Conservation (phyloP, 805 yeast species). For the Ogataea neopini region DNA sequence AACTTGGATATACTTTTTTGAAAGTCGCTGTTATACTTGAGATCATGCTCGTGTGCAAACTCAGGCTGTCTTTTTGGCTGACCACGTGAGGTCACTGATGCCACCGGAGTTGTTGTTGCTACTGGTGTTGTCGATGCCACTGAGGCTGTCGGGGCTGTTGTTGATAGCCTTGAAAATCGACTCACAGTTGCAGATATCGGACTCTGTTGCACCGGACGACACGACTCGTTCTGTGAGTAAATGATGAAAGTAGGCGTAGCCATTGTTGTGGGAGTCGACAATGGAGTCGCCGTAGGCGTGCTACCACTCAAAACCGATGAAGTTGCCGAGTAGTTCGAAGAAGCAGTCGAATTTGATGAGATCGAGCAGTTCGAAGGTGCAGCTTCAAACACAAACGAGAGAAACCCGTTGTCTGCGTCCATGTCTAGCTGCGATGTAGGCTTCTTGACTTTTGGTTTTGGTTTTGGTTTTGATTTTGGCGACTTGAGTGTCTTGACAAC, state of each 20-base stretch:
- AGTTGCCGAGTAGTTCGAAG: constrained; percentile 16
- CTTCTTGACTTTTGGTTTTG: neutral
- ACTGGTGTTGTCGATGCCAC: neutral
- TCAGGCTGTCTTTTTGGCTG: neutral
- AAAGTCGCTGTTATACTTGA: constrained; percentile 29
- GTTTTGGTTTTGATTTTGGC: neutral
- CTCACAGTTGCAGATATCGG: constrained; percentile 26
- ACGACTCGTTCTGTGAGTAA: constrained; percentile 15
- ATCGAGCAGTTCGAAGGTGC: constrained; percentile 23
- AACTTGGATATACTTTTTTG: constrained; percentile 34
- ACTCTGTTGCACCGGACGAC: constrained; percentile 15
- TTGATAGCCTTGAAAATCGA: constrained; percentile 22
- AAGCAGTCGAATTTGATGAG: constrained; percentile 23
- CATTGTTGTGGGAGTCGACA: constrained; percentile 3
- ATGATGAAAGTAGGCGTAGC: constrained; percentile 18
- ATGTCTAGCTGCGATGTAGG: constrained; percentile 4
- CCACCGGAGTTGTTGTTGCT: neutral
- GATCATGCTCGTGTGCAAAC: constrained; percentile 4
- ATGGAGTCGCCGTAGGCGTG: constrained; percentile 11
- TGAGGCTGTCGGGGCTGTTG: constrained; percentile 9
- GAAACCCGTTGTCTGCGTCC: neutral
- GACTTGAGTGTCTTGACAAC: neutral
- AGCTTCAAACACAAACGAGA: constrained; percentile 28
- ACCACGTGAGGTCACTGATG: neutral
- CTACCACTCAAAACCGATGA: constrained; percentile 16